Percentiles rank a stretch among this genome's conserved stretches.
Conservation (phyloP, 148 eudicot genomes). For the Diospyros lotus region DNA sequence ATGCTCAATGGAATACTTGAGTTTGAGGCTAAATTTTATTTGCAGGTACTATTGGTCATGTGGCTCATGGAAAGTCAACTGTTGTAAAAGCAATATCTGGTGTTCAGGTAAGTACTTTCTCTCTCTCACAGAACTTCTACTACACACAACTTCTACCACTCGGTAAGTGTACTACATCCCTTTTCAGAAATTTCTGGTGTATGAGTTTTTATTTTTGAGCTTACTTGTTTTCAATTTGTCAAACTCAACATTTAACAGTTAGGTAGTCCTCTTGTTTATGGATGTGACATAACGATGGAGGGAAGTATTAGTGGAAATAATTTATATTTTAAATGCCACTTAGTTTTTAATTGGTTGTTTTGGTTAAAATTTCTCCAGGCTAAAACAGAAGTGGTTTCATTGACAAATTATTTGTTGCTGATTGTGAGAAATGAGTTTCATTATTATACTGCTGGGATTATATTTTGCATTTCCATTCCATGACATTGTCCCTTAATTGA, state of each 20-base stretch:
- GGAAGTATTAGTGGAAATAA: too few relatives aligned
- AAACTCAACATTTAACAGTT: not conserved
- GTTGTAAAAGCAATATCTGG: slow-evolving; percentile 98
- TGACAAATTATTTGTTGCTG: not conserved
- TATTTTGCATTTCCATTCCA: not conserved
- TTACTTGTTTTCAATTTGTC: not conserved
- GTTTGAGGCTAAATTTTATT: not conserved
- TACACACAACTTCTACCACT: too few relatives aligned
- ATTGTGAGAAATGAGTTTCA: not conserved
- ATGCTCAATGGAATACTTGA: not conserved
- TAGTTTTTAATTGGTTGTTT: too few relatives aligned
- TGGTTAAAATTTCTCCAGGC: not conserved
- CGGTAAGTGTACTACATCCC: not conserved
- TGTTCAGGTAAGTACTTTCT: slow-evolving; percentile 60
- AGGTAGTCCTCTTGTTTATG: not conserved
- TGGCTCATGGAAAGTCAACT: slow-evolving; percentile 99
- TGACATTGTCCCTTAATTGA: not conserved
- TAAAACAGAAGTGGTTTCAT: not conserved
- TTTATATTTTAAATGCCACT: too few relatives aligned
- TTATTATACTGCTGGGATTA: not conserved
- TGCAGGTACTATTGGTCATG: slow-evolving; percentile 96
- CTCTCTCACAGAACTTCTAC: not conserved
- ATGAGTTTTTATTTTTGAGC: not conserved
- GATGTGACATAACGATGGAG: not conserved
- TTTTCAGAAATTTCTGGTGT: not conserved